Conservation (phyloP, 2,329 filamentous ascomycete species). For the Fusarium sp. region DNA sequence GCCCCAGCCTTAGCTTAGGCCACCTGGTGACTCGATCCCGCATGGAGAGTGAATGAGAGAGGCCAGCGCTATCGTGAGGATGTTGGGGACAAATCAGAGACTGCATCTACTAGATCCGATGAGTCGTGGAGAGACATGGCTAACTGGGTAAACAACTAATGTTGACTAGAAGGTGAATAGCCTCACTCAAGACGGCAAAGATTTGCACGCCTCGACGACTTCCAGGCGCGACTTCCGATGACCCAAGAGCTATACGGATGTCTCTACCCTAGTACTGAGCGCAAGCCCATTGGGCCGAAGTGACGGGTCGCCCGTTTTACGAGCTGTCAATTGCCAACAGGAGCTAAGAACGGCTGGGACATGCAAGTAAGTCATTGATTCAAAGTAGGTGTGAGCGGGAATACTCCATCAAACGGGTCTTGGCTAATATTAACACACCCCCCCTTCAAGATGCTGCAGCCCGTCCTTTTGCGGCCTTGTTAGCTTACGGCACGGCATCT, state of each 20-base stretch:
- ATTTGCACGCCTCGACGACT: not conserved
- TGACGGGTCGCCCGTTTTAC: not conserved
- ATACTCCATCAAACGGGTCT: not conserved
- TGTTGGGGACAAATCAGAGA: not conserved
- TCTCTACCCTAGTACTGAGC: not conserved
- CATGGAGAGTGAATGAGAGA: not conserved
- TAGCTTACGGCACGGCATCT: not conserved
- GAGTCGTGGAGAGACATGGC: slow-evolving; percentile 1
- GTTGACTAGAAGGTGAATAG: not conserved
- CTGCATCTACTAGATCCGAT: not conserved
- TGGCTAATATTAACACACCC: not conserved
- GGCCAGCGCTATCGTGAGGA: not conserved
- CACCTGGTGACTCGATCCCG: not conserved
- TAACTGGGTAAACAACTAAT: not conserved
- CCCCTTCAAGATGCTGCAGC: not conserved
- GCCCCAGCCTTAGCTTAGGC: not conserved
- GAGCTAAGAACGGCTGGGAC: not conserved
- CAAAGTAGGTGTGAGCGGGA: not conserved
- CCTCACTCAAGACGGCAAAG: not conserved
- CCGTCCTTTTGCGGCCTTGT: not conserved
- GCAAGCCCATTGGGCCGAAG: not conserved
- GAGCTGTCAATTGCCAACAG: not conserved
- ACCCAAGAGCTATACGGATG: not conserved
- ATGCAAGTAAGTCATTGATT: not conserved
- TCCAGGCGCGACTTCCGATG: not conserved